phyloP scores from a whole-genome alignment of 768 basidiomycete species.

The Fibroporia radiculosa region DNA sequence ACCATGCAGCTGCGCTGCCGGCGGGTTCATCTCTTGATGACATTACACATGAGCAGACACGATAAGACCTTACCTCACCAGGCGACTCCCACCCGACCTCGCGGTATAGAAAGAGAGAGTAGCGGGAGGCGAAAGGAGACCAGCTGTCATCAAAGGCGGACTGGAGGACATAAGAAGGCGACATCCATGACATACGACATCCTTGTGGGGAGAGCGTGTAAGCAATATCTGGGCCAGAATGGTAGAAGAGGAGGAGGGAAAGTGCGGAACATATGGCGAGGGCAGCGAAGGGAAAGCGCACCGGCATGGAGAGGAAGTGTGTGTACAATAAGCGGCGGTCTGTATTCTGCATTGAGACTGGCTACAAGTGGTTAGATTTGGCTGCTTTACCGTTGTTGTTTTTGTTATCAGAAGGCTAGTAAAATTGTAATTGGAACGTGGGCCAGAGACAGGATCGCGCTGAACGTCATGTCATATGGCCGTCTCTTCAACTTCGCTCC shows the following conservation, averaged over 20 bases:
- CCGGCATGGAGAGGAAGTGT: too few species aligned
- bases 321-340: too few species aligned
- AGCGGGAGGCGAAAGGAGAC: constrained; percentile 66
- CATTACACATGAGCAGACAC: background rate
- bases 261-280: constrained; percentile 20
- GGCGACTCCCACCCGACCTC: constrained; percentile 34
- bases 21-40: constrained; percentile 11
- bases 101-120: constrained; percentile 86
- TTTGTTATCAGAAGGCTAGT: too few species aligned
- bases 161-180: constrained; percentile 79
- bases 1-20: constrained; percentile 33
- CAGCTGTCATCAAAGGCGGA: constrained; percentile 55
- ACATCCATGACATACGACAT: constrained; percentile 97
- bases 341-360: too few species aligned
- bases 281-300: background rate
- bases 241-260: constrained; percentile 27
- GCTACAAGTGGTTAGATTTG: too few species aligned
- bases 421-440: too few species aligned
- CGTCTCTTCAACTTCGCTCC: background rate
- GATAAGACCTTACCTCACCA: background rate
- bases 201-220: constrained; percentile 71
- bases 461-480: background rate
- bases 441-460: background rate
- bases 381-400: too few species aligned
- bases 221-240: constrained; percentile 31